Evolutionary conservation across 768 basidiomycete genomes (phyloP), one percentile per base, ranked within the genome.

Genomic region (Amanita inopinata): DNA sequence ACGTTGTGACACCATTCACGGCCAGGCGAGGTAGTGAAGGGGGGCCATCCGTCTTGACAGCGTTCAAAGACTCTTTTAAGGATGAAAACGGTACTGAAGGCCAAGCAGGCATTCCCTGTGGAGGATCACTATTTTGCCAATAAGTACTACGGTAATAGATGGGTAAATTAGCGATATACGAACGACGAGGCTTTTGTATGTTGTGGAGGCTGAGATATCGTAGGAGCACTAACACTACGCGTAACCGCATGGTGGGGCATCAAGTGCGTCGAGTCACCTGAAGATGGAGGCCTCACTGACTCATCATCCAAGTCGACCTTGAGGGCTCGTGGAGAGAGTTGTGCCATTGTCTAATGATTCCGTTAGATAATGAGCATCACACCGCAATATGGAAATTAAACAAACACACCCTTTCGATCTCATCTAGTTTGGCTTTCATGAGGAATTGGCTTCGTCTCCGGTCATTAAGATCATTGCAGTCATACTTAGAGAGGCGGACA

Each of bases 391-490:
- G 25, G 19, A 17, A 40, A 10, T 12, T 17, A 17, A 43, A 9
- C 27, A 20, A 22, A 52, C 52, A 5, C 47, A 67, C 84, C 68
- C 71, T 72, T 55, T 90, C 86, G 35, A 90, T 82, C 58, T 83
- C 81, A 54, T 90, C 87, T 17, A 90, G 62, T 56, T 82, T 74
- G 12, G 79, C 77, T 50, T 69, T 77, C 78, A 89, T 76, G 32
- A 81, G 60, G 49, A 77, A 71, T 51, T 88, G 86, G 56, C 84
- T 88, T 53, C 72, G 74, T 31, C 84, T 71, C 46, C 74, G 72
- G 59, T 86, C 85, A 53, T 85, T 68, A 33, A 81, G 80, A 52
- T 86, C 85, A 50, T 76, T 65, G 33, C 76, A 73, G 46, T 84
- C 80, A 50, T 72, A 80, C 81, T 85, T n/a, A n/a, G n/a, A n/a